These are phyloP conservation scores for Trichoderma erinaceum DNA, from an alignment of 495 filamentous ascomycete genomes.

Conservation along the genomic window DNA sequence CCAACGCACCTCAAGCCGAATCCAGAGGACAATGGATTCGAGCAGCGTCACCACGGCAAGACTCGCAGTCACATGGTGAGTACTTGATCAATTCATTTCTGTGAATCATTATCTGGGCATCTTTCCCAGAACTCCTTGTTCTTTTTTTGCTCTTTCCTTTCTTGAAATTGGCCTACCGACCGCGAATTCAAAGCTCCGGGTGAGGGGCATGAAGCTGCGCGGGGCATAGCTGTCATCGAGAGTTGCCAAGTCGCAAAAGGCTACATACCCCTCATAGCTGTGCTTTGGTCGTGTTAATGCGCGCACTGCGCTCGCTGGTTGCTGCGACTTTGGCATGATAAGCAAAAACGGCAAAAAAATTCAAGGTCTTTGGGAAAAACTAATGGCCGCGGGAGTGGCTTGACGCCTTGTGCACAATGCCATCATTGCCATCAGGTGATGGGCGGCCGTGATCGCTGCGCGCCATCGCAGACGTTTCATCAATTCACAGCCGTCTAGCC, in stretches of 20 bases:
- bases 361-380: background rate
- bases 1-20: conserved; percentile 70
- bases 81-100: conserved; percentile 25
- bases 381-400: conserved; percentile 5
- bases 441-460: background rate
- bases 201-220: background rate
- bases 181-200: background rate
- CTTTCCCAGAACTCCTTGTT: background rate
- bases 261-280: conserved; percentile 7
- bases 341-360: background rate
- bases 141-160: background rate
- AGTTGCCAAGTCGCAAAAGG: background rate
- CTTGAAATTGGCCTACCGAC: background rate
- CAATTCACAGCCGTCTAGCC: background rate
- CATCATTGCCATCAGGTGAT: background rate
- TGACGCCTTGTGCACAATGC: background rate
- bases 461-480: background rate
- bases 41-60: conserved; percentile 85
- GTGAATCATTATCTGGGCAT: conserved; percentile 1
- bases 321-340: background rate
- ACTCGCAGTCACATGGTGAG: conserved; percentile 93
- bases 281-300: conserved; percentile 1
- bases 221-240: background rate
- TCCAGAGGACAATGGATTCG: conserved; percentile 40
- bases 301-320: background rate